A percentile compares a stretch with the other conserved stretches of the same genome.
Evolutionary conservation across 306 rosid genomes (phyloP).

Genomic region (Trifolium repens): DNA sequence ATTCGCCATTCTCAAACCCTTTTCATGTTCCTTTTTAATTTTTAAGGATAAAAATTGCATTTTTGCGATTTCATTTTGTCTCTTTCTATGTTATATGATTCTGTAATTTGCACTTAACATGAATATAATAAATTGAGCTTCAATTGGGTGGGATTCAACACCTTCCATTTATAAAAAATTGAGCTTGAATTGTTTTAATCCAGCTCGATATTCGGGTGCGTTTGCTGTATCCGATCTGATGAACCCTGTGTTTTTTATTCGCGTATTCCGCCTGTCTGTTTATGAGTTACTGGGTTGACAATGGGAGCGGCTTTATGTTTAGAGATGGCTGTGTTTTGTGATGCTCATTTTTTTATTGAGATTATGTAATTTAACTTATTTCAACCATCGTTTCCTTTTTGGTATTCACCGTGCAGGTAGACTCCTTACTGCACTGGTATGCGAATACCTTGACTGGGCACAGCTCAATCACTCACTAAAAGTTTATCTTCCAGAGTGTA

Average conservation of each 20-base stretch:
- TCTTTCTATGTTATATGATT: too few relatives aligned
- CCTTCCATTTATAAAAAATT: neutral
- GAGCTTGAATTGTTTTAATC: neutral
- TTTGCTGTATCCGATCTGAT: neutral
- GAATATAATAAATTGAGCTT: neutral
- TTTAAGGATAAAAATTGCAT: too few relatives aligned
- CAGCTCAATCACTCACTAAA: slow-evolving; percentile 90
- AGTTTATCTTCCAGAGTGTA: slow-evolving; percentile 96
- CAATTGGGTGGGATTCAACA: too few relatives aligned
- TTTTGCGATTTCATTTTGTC: too few relatives aligned
- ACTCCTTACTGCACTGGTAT: slow-evolving; percentile 83
- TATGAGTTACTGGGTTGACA: neutral
- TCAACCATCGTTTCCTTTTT: neutral
- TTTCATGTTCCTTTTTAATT: neutral
- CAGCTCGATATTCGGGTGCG: neutral
- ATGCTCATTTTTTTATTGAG: neutral
- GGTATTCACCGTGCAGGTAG: slow-evolving; percentile 68
- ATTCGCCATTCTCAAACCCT: neutral
- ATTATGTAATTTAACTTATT: neutral
- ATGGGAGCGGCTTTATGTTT: neutral
- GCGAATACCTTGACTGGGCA: slow-evolving; percentile 98
- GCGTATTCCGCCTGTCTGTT: neutral
- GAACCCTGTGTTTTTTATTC: neutral
- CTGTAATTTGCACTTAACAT: too few relatives aligned
- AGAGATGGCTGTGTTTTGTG: neutral